phyloP scores from a whole-genome alignment of 23 red algal genomes.

The Gracilaria domingensis region DNA sequence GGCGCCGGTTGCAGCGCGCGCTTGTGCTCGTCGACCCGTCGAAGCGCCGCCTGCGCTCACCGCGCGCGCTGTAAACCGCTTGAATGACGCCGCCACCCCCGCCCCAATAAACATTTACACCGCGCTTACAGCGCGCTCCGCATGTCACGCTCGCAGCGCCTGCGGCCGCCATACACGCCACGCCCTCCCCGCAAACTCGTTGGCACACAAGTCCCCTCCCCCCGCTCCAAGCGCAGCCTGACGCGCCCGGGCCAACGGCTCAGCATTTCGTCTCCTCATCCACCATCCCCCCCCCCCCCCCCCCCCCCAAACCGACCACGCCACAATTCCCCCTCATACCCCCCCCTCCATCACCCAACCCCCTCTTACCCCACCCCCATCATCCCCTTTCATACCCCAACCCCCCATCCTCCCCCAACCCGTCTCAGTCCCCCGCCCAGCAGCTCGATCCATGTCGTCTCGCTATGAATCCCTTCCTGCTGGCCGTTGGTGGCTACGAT shows the following conservation, averaged over 20 bases:
- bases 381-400: neutral
- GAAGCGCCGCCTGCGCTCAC: too few relatives aligned
- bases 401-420: neutral
- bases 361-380: neutral
- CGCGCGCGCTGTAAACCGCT: too few relatives aligned
- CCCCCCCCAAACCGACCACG: neutral
- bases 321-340: neutral
- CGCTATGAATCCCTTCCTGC: slow-evolving; percentile 43
- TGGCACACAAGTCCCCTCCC: neutral
- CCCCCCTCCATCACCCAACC: neutral
- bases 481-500: slow-evolving; percentile 65
- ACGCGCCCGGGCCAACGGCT: neutral
- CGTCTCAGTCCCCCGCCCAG: neutral
- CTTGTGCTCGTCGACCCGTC: neutral
- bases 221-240: neutral
- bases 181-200: too few relatives aligned
- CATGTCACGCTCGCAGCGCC: neutral
- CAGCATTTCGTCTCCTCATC: neutral
- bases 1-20: too few relatives aligned
- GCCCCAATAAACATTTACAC: too few relatives aligned
- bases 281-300: neutral
- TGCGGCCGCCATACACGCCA: too few relatives aligned
- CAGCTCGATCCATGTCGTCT: slow-evolving; percentile 47
- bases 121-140: neutral
- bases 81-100: too few relatives aligned